Evolutionary conservation across 169 alveolate species (phyloP).

Genomic region (Eimeria brunetti): DNA sequence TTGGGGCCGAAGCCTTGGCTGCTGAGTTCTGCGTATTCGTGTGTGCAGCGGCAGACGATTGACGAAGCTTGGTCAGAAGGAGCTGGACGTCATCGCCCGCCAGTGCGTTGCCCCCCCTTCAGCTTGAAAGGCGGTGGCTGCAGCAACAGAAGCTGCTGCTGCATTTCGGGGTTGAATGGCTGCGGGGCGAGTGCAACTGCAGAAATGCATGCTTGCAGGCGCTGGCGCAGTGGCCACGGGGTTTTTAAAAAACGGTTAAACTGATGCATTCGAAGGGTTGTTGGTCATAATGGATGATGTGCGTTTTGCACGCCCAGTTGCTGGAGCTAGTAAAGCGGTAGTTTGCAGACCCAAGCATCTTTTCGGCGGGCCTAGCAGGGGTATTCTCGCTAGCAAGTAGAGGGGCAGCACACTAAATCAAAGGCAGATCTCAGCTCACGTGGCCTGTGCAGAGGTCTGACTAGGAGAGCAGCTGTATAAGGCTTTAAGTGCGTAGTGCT

Average conservation of each 20-base stretch:
- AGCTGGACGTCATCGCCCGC: conserved; percentile 85
- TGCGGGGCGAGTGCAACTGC: not conserved
- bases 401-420: not conserved
- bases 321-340: not conserved
- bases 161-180: not conserved
- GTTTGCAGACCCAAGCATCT: not conserved
- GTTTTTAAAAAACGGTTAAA: not conserved
- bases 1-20: not conserved
- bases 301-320: not conserved
- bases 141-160: conserved; percentile 7
- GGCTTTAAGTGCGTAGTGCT: not conserved
- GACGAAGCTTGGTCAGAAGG: conserved; percentile 86
- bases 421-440: not conserved
- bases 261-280: not conserved
- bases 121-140: not conserved
- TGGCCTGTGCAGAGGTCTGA: not conserved
- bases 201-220: not conserved
- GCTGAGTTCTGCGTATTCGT: not conserved
- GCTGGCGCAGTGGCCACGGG: not conserved
- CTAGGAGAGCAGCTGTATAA: not conserved
- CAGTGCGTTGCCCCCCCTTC: conserved; percentile 77
- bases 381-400: not conserved
- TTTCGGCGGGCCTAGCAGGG: not conserved
- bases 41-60: conserved; percentile 82
- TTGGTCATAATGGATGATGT: not conserved